Evolutionary conservation across 2,329 filamentous ascomycete species (phyloP).

Genomic region (Penicillium rolfsii): DNA sequence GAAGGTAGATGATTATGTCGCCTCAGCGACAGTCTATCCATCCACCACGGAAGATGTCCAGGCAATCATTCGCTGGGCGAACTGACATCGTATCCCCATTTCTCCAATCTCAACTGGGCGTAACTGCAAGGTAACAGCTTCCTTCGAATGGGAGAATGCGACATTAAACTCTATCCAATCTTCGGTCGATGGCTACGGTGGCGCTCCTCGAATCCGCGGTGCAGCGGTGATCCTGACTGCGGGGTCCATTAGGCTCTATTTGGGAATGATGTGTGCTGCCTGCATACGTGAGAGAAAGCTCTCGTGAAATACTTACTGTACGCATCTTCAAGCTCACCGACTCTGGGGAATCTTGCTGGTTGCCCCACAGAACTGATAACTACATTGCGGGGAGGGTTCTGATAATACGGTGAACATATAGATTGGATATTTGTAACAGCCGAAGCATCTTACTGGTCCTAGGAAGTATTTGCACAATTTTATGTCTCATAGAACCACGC

Average conservation of each 20-base stretch:
- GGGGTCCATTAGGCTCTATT: not conserved
- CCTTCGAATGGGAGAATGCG: not conserved
- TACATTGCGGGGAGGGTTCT: not conserved
- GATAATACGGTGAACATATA: not conserved
- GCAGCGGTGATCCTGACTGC: not conserved
- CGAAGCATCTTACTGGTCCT: too few relatives aligned
- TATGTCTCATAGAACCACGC: not conserved
- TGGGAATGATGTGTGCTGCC: not conserved
- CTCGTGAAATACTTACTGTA: not conserved
- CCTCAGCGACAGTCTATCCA: slow-evolving; percentile 17
- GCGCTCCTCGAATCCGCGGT: not conserved
- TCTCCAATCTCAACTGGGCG: not conserved
- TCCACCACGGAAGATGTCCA: slow-evolving; percentile 1
- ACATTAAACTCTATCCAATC: not conserved
- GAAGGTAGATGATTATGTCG: slow-evolving; percentile 13
- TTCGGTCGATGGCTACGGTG: not conserved
- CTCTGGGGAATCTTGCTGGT: not conserved
- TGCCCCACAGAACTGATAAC: not conserved
- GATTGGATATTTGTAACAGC: not conserved
- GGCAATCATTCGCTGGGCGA: not conserved
- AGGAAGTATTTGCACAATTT: not conserved
- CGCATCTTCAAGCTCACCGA: not conserved
- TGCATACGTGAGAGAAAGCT: not conserved
- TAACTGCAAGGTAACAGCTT: not conserved
- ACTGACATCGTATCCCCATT: not conserved